Conservation (phyloP, 164 flowering plant species). For the Vitis rotundifolia region DNA sequence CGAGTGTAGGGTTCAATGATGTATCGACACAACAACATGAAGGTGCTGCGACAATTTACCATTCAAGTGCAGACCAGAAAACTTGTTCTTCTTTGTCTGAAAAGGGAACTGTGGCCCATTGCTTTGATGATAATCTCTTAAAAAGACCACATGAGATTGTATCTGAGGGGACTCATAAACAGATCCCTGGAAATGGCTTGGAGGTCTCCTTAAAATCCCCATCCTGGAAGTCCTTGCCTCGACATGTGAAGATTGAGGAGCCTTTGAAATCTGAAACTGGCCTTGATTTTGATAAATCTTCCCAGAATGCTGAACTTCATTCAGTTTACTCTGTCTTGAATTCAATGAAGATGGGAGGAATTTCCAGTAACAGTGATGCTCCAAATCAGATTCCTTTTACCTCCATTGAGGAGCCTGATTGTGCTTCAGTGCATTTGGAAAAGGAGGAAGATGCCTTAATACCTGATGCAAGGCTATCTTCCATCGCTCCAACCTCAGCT, state of each 20-base stretch:
- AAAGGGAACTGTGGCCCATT: slow-evolving; percentile 3
- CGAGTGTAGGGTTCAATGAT: slow-evolving; percentile 1
- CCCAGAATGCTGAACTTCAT: background rate
- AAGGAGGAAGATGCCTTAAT: slow-evolving; percentile 14
- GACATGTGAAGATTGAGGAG: too few species aligned
- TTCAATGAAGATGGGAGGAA: slow-evolving; percentile 17
- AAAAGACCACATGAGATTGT: slow-evolving; percentile 5
- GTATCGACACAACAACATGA: slow-evolving; percentile 5
- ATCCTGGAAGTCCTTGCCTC: too few species aligned
- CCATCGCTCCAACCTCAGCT: slow-evolving; percentile 4
- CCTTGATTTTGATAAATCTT: slow-evolving; percentile 18
- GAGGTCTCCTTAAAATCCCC: background rate
- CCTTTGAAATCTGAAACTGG: slow-evolving; percentile 5
- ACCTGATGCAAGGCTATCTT: slow-evolving; percentile 22
- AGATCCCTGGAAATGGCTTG: slow-evolving; percentile 4
- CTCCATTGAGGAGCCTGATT: slow-evolving; percentile 7
- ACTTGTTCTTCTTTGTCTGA: background rate
- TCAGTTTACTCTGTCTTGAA: slow-evolving; percentile 5
- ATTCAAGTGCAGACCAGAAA: background rate
- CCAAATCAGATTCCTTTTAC: slow-evolving; percentile 12
- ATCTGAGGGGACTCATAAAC: background rate
- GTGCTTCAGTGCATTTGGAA: slow-evolving; percentile 16
- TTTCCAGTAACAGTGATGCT: slow-evolving; percentile 12
- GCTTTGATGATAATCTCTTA: background rate
- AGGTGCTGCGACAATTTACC: background rate